phyloP scores from a whole-genome alignment of 352 stramenopile species.

The Globisporangium perplexum region DNA sequence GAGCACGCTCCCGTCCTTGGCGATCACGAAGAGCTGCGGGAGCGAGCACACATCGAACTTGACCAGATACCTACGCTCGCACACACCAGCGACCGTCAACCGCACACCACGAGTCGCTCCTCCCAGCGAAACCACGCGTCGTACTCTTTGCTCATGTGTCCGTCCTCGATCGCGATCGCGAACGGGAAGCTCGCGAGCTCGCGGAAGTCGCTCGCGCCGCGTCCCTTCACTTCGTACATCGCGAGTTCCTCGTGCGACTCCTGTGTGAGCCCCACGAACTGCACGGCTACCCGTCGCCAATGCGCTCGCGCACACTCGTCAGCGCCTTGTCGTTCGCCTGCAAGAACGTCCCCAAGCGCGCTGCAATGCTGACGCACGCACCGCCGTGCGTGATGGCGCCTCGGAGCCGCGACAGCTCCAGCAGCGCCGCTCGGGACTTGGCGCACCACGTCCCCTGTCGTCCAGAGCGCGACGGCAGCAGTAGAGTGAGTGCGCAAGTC shows the following conservation, averaged over 20 bases:
- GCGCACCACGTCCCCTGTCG: constrained; percentile 58
- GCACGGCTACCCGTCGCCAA: constrained; percentile 22
- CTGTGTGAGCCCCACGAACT: constrained; percentile 66
- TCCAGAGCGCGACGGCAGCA: not conserved
- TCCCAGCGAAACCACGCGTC: constrained; percentile 1
- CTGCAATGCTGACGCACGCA: constrained; percentile 6
- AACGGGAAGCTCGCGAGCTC: constrained; percentile 47
- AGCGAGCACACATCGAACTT: constrained; percentile 50
- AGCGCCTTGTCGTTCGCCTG: too few relatives aligned
- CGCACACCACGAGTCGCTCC: not conserved
- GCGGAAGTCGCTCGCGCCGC: constrained; percentile 47
- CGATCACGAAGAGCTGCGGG: constrained; percentile 54
- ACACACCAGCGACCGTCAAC: not conserved
- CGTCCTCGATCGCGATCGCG: constrained; percentile 61
- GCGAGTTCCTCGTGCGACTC: constrained; percentile 56
- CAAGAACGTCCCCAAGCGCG: too few relatives aligned
- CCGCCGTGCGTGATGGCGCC: constrained; percentile 27
- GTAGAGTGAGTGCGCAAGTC: too few relatives aligned
- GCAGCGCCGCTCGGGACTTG: constrained; percentile 41
- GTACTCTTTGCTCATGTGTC: constrained; percentile 64
- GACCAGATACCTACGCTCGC: constrained; percentile 42
- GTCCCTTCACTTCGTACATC: constrained; percentile 56
- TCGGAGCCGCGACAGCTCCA: constrained; percentile 40
- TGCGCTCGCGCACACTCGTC: not conserved
- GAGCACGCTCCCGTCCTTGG: constrained; percentile 45